Evolutionary conservation across 768 basidiomycete genomes (phyloP).

Genomic region (Boletus patriciae): DNA sequence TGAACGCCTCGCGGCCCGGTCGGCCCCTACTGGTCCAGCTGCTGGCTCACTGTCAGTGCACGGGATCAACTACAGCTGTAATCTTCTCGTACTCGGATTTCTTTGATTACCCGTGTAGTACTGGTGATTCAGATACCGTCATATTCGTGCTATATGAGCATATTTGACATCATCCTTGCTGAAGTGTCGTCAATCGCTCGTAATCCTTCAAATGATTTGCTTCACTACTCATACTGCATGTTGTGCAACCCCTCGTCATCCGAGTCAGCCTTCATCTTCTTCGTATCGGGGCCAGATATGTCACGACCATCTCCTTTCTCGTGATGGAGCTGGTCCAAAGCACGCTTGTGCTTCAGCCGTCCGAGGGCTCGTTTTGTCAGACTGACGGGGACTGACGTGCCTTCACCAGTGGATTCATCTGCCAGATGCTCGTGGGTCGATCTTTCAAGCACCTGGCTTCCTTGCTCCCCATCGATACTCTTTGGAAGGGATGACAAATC

Average conservation of each 20-base stretch:
- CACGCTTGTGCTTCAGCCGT: conserved; percentile 51
- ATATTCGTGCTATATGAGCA: too few relatives aligned
- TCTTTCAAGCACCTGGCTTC: conserved; percentile 38
- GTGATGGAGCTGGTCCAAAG: conserved; percentile 35
- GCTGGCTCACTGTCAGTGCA: too few relatives aligned
- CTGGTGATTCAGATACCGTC: too few relatives aligned
- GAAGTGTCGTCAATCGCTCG: not conserved
- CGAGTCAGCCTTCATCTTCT: conserved; percentile 20
- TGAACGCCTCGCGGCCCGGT: too few relatives aligned
- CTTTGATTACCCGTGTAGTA: too few relatives aligned
- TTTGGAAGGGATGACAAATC: conserved; percentile 62
- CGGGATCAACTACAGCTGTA: too few relatives aligned
- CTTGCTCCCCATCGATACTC: conserved; percentile 46
- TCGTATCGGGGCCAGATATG: conserved; percentile 4
- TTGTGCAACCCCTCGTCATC: conserved; percentile 3
- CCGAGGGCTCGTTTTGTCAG: conserved; percentile 49
- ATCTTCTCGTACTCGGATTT: too few relatives aligned
- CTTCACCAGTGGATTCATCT: conserved; percentile 14
- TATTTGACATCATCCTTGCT: too few relatives aligned
- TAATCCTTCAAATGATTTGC: not conserved
- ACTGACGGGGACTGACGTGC: conserved; percentile 11
- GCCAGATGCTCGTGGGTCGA: conserved; percentile 5
- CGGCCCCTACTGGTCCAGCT: too few relatives aligned
- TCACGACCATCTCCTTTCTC: conserved; percentile 4
- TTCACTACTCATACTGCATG: not conserved